These are phyloP conservation scores for Leucocoprinus sp. DNA, from an alignment of 768 basidiomycete species.

Conservation along the genomic window DNA sequence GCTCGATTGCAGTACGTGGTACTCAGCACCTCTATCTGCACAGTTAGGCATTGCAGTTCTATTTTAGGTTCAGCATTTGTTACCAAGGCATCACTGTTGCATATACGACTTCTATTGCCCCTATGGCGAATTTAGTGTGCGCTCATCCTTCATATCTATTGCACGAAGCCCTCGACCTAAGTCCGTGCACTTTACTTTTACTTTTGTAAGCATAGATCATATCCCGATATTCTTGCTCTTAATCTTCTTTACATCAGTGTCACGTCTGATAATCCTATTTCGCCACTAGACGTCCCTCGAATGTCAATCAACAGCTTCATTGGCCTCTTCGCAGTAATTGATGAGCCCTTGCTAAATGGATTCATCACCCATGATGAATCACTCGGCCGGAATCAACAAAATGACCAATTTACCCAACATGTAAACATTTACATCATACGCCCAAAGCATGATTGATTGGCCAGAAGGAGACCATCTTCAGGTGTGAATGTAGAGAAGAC, in stretches of 20 bases:
- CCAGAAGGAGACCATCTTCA: conserved; percentile 1
- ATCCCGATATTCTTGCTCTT: not conserved
- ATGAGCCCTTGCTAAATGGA: not conserved
- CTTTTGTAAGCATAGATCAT: conserved; percentile 1
- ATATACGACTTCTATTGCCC: not conserved
- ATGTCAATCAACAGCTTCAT: not conserved
- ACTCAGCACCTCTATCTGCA: too few species aligned
- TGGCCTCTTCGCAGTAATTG: not conserved
- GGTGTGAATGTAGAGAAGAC: not conserved
- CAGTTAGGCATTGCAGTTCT: not conserved
- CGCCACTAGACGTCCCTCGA: not conserved
- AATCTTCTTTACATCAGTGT: conserved; percentile 5
- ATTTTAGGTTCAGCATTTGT: not conserved
- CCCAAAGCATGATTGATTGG: not conserved
- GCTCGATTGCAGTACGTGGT: too few species aligned
- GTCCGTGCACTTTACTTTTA: not conserved
- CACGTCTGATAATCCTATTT: not conserved
- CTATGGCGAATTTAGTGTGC: conserved; percentile 2
- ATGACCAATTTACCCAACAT: not conserved
- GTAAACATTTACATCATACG: not conserved
- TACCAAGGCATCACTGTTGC: not conserved
- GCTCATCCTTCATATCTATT: not conserved
- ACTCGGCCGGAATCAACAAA: not conserved
- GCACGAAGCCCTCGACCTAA: not conserved
- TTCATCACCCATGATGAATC: conserved; percentile 4